Evolutionary conservation across 768 basidiomycete genomes (phyloP), one percentile per base, ranked within the genome.

Genomic region (Exsudoporus frostii): DNA sequence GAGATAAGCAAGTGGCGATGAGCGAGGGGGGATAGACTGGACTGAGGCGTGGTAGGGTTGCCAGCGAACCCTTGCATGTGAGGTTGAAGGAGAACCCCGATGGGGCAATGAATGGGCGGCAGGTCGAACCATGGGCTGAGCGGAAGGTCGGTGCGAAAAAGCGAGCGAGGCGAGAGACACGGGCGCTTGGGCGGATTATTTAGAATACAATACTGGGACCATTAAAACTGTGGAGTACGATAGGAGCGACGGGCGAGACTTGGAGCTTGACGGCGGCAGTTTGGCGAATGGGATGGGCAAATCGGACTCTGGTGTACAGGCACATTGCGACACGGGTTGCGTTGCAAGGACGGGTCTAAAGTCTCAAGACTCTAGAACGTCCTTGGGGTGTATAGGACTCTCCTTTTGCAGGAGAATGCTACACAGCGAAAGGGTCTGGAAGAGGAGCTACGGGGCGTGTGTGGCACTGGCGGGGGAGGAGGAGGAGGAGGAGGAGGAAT

Each of bases 11-110:
- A 75, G 60, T 40, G 71, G 65, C 40, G 73, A 59, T 36, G 74
- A 65, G 30, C 64, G 68, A 46, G 70, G 52, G 43, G 69, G 55
- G 41, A 78, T 63, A 51, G 73, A 66, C 41, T 71, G 71, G 49
- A 71, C 65, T 49, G 77, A 68, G 48, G 82, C 66, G 58, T 75
- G 72, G 70, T 90, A 92, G 60, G 89, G 89, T 73, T 90, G 90
- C 88, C 89, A 91, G 62, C 90, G 85, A 61, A 84, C 75, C 68
- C 86, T 75, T 45, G 84, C 73, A 60, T 88, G 83, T 53, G 86
- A 75, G 1, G 82, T 79, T 20, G 68, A 73, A 56, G 84, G 81
- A 40, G 84, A 82, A 36, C 85, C 86, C 76, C 88, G 74, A 67
- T 88, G 86, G 74, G 88, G 80, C 51, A 88, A 72, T 10, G 83